These are phyloP conservation scores for Cercospora sp. DNA, from an alignment of 2,329 filamentous ascomycete genomes.

Conservation along the genomic window DNA sequence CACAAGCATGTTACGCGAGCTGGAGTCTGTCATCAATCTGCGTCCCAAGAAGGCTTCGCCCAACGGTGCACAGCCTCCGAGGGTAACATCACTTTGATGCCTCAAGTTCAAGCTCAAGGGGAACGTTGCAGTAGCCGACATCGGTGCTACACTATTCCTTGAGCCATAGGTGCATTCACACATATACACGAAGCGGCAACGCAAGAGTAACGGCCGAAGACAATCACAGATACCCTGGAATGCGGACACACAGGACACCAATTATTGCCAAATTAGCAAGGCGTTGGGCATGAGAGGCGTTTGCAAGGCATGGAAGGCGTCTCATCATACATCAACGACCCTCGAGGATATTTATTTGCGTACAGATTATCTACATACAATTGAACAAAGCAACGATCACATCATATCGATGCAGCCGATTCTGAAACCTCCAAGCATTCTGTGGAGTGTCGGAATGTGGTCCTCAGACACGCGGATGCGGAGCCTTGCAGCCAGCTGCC, in stretches of 20 bases:
- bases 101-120: not conserved
- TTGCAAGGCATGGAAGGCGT: constrained; percentile 1
- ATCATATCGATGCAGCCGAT: not conserved
- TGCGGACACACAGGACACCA: constrained; percentile 9
- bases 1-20: constrained; percentile 85
- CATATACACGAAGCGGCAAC: not conserved
- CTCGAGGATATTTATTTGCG: not conserved
- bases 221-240: not conserved
- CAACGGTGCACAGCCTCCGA: constrained; percentile 15
- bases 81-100: constrained; percentile 19
- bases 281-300: constrained; percentile 8
- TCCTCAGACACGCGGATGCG: not conserved
- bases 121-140: not conserved
- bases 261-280: constrained; percentile 2
- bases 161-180: not conserved
- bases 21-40: constrained; percentile 76
- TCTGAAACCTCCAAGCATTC: not conserved
- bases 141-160: not conserved
- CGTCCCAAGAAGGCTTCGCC: constrained; percentile 19
- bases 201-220: not conserved
- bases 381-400: not conserved
- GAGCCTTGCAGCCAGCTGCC: not conserved
- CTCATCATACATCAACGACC: not conserved
- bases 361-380: constrained; percentile 1
- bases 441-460: not conserved